Evolutionary conservation across 805 yeast species (phyloP).

Genomic region (Saccharomycopsis amapae): DNA sequence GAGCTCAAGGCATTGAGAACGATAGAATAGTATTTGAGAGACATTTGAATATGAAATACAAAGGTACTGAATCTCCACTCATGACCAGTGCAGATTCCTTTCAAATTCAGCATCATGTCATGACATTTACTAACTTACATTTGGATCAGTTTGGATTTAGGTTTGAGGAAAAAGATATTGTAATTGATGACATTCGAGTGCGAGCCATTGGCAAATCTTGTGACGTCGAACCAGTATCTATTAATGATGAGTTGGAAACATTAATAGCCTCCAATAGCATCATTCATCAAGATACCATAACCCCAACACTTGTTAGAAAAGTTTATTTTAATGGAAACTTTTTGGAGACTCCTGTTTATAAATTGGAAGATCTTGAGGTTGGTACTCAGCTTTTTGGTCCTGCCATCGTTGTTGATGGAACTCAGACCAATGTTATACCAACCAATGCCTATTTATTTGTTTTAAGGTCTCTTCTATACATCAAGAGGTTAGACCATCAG

Average conservation of each 20-base stretch:
- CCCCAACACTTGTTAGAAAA: slow-evolving; percentile 33
- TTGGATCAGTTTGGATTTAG: slow-evolving; percentile 68
- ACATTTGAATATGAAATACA: slow-evolving; percentile 70
- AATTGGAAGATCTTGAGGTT: slow-evolving; percentile 42
- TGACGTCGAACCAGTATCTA: slow-evolving; percentile 34
- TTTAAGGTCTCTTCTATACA: slow-evolving; percentile 54
- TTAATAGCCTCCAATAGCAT: slow-evolving; percentile 25
- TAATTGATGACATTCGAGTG: slow-evolving; percentile 68
- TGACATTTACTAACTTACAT: slow-evolving; percentile 45
- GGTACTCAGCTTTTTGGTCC: slow-evolving; percentile 63
- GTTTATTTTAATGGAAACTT: slow-evolving; percentile 53
- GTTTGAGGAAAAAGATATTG: slow-evolving; percentile 46
- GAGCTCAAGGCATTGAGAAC: slow-evolving; percentile 10
- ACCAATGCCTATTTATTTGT: slow-evolving; percentile 53
- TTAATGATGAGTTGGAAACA: slow-evolving; percentile 48
- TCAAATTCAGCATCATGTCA: slow-evolving; percentile 20
- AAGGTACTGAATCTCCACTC: slow-evolving; percentile 84
- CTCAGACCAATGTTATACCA: slow-evolving; percentile 72
- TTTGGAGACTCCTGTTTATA: slow-evolving; percentile 46
- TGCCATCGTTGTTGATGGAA: slow-evolving; percentile 68
- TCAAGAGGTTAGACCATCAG: slow-evolving; percentile 26
- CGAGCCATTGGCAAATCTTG: slow-evolving; percentile 63
- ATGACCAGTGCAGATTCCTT: slow-evolving; percentile 44
- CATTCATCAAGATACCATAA: slow-evolving; percentile 22
- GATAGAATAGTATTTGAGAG: slow-evolving; percentile 39